Conservation (phyloP, 148 eudicot genomes). For the Selenicereus undatus region DNA sequence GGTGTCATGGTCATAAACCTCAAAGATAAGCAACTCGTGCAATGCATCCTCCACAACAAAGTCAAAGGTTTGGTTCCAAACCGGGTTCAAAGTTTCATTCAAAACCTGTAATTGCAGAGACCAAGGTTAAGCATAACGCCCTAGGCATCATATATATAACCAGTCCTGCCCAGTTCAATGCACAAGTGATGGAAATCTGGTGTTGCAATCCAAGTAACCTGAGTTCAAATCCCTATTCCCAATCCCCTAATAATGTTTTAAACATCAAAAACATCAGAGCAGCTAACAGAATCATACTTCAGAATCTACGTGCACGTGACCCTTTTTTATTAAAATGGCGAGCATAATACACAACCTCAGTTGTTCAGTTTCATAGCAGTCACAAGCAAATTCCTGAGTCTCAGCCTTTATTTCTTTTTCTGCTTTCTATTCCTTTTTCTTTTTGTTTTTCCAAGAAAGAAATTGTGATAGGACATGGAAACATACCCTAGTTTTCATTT, state of each 20-base stretch:
- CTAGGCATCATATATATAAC: background rate
- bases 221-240: background rate
- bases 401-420: background rate
- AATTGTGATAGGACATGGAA: background rate
- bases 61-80: constrained; percentile 94
- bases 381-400: background rate
- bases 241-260: too few relatives aligned
- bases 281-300: too few relatives aligned
- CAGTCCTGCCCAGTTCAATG: too few relatives aligned
- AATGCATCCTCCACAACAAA: constrained; percentile 86
- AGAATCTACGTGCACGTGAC: too few relatives aligned
- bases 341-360: too few relatives aligned
- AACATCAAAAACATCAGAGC: too few relatives aligned
- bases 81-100: constrained; percentile 69
- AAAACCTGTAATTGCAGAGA: constrained; percentile 53
- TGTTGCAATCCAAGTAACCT: background rate
- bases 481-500: constrained; percentile 75
- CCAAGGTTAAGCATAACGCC: background rate
- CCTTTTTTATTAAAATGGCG: too few relatives aligned
- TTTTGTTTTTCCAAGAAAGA: background rate
- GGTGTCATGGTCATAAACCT: constrained; percentile 85
- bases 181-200: too few relatives aligned
- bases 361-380: too few relatives aligned
- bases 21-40: constrained; percentile 69
- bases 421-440: background rate